Evolutionary conservation across 2,329 filamentous ascomycete species (phyloP).

Genomic region (Venturia effusa): DNA sequence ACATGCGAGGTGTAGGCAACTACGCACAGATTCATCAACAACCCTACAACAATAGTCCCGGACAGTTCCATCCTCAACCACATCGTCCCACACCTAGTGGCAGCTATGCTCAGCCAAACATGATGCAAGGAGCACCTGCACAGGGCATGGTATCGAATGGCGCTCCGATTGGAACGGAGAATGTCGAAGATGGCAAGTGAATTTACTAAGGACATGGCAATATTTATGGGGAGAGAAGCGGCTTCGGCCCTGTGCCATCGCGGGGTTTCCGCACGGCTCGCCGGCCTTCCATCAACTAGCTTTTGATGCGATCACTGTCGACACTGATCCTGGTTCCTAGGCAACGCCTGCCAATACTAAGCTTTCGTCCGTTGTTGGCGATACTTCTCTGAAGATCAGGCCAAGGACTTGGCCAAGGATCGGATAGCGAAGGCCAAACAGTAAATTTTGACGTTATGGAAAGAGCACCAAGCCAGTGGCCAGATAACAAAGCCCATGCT

Average conservation of each 20-base stretch:
- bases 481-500: not conserved
- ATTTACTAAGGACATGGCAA: slow-evolving; percentile 1
- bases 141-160: slow-evolving; percentile 28
- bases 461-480: not conserved
- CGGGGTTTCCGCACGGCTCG: slow-evolving; percentile 6
- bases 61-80: slow-evolving; percentile 27
- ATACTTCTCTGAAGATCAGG: not conserved
- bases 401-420: not conserved
- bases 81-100: slow-evolving; percentile 30
- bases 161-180: slow-evolving; percentile 23
- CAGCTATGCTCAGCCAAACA: slow-evolving; percentile 31
- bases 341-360: not conserved
- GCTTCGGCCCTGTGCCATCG: slow-evolving; percentile 6
- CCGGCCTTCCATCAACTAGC: not conserved
- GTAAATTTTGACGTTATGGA: not conserved
- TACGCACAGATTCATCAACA: slow-evolving; percentile 8
- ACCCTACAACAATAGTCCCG: not conserved
- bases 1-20: not conserved
- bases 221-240: not conserved
- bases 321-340: not conserved
- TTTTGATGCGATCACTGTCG: not conserved
- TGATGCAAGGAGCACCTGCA: slow-evolving; percentile 19
- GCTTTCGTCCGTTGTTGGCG: not conserved
- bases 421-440: not conserved
- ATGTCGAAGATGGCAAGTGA: slow-evolving; percentile 28